Base-by-base conservation (phyloP, 2,329 filamentous ascomycete genomes). In the Fusarium sp. region DNA sequence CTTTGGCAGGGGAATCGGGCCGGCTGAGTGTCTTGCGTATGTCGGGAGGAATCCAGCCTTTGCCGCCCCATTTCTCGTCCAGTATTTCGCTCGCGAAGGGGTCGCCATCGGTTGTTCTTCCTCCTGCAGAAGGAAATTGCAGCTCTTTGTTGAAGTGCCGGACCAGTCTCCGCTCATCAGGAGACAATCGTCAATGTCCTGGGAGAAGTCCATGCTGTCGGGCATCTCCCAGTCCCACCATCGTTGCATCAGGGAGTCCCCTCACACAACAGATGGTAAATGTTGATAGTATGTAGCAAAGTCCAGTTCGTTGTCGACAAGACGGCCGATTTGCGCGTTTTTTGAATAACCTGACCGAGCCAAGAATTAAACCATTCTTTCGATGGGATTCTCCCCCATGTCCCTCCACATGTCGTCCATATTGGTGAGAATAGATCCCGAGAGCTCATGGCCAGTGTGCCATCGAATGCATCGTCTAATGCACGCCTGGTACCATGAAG, bases 171-270 rank as follows among this genome's bases (percentile, higher is more conserved):
- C 32, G n/a, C 17, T 11, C 11, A 20, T 22, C 62, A 37, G 12
- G 22, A 14, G 7, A 15, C 22, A 8, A 25, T 77, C 32, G 38
- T 68, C 33, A 64, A 74, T 11, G 68, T 32, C 30, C 30, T 32
- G 66, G 9, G 61, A 56, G 45, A 77, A 77, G 6, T 66, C 66
- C 22, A 65, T 61, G 50, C 61, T 63, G 1, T 43, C n/a, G 9
- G 33, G 17, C 32, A 15, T 20, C 57, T 69, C 66, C 25, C 25
- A 27, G 25, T 27, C 25, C 25, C 4, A 27, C 25, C 25, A 27
- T 27, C 25, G 25, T 27, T 27, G 25, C 25, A 27, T 4, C 25
- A 27, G 25, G 25, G 25, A 20, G n/a, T 20, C n/a, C 40, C 40
- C 17, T 9, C 35, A 17, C 35, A 38, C 15, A 38, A 20, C 12